Evolutionary conservation across 192 early-diverging fungal species (phyloP), one percentile per base, ranked within the genome.

Genomic region (Backusella australiensis): DNA sequence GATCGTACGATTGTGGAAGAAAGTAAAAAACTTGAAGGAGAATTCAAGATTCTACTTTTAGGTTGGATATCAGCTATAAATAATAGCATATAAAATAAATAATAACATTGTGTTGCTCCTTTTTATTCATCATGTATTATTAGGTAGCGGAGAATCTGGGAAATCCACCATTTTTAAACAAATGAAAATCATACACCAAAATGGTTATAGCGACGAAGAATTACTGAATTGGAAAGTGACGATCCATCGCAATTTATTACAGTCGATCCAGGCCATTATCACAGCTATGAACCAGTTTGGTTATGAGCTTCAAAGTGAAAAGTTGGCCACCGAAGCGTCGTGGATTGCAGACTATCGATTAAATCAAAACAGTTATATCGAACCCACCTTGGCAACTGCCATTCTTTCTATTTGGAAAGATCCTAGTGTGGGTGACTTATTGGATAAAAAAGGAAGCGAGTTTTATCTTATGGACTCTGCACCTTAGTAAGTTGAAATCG

Each of bases 111-210:
- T 19, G 53, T 19, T 68, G 29, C 23, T 32, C 35, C 23, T 19
- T 68, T 72, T 29, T 32, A 19, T 53, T 46, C 15, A 56, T n/a
- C 44, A 3, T 65, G 15, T 21, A 23, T 32, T 32, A 23, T 26
- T 72, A 93, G 94, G 94, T 14, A 93, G 91, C 75, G 96, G 96
- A 71, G 96, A 98, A 84, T 96, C 95, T 67, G 96, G 96, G 75
- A 97, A 96, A 82, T 96, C 95, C 67, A 98, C 96, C 52, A 95
- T 98, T 73, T 94, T 98, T 6, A 98, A 98, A 76, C 96, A 98
- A 82, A 98, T 98, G 95, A 97, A 96, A 85, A 96, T 98, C 81
- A 95, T 98, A 79, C 95, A 97, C 84, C 94, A 95, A 83, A 91
- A 94, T 63, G 96, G 95, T 11, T 97, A 96, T 82, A 94, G 92